phyloP scores from a whole-genome alignment of 2,329 filamentous ascomycete genomes.

The Phoma herbarum region DNA sequence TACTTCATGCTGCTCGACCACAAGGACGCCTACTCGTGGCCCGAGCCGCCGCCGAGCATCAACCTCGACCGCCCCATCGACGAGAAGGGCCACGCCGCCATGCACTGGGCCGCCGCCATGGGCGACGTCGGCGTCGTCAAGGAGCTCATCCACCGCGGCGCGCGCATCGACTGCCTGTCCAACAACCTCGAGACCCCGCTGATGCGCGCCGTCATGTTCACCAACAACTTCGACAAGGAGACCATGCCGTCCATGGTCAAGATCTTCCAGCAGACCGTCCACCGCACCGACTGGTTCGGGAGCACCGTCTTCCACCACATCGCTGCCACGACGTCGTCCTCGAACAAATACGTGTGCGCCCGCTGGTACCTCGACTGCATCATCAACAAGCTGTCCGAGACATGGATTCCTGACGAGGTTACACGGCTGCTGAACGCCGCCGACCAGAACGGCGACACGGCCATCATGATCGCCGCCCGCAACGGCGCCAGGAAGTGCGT shows the following conservation, averaged over 20 bases:
- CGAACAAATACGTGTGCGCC: conserved; percentile 86
- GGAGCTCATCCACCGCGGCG: conserved; percentile 82
- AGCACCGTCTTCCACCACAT: conserved; percentile 95
- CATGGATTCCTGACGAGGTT: conserved; percentile 77
- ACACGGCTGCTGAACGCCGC: conserved; percentile 81
- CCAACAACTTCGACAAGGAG: conserved; percentile 94
- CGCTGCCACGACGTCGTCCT: conserved; percentile 83
- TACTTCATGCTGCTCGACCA: conserved; percentile 92
- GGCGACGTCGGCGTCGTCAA: conserved; percentile 92
- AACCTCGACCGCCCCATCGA: conserved; percentile 94
- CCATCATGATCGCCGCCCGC: conserved; percentile 84
- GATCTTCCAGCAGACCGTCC: conserved; percentile 82
- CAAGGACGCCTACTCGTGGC: conserved; percentile 73
- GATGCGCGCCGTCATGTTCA: conserved; percentile 94
- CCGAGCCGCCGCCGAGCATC: conserved; percentile 84
- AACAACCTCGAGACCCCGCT: conserved; percentile 80
- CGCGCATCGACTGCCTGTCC: conserved; percentile 73
- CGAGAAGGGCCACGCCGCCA: conserved; percentile 86
- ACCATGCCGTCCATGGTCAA: conserved; percentile 87
- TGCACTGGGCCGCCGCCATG: conserved; percentile 99
- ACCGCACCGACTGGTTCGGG: conserved; percentile 78
- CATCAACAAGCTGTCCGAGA: conserved; percentile 84
- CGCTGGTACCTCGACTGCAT: conserved; percentile 94
- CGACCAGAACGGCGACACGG: conserved; percentile 89
- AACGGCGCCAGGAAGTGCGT: conserved; percentile 83